Evolutionary conservation across 192 early-diverging fungal genomes (phyloP).

Genomic region (Jimgerdemannia flammicorona): DNA sequence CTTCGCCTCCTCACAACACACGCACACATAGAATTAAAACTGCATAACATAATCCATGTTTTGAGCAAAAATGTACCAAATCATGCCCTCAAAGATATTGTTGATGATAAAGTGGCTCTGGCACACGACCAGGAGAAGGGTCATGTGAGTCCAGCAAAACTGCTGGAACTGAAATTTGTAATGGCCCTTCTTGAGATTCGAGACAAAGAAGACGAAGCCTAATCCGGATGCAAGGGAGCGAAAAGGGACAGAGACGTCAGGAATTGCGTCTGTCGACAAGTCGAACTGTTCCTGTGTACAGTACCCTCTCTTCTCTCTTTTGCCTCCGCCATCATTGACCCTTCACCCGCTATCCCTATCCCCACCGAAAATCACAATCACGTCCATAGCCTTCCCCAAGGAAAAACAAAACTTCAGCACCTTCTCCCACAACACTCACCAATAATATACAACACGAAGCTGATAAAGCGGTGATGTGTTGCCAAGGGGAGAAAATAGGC

Average conservation of each 20-base stretch:
- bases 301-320: too few species aligned
- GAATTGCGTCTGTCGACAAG: too few species aligned
- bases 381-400: too few species aligned
- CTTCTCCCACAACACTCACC: slow-evolving; percentile 37
- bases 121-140: slow-evolving; percentile 84
- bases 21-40: not conserved
- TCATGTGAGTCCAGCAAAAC: slow-evolving; percentile 98
- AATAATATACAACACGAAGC: slow-evolving; percentile 82
- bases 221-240: not conserved
- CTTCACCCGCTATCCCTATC: too few species aligned
- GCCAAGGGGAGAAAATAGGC: slow-evolving; percentile 80
- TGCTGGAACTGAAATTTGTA: slow-evolving; percentile 95
- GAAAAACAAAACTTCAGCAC: not conserved
- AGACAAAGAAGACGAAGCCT: slow-evolving; percentile 90
- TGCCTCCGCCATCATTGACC: too few species aligned
- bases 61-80: slow-evolving; percentile 57
- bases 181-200: slow-evolving; percentile 87
- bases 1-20: too few species aligned
- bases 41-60: not conserved
- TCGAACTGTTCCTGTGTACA: too few species aligned
- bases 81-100: slow-evolving; percentile 96
- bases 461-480: slow-evolving; percentile 92
- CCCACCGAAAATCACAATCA: too few species aligned
- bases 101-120: slow-evolving; percentile 96
- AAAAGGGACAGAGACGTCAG: not conserved